Percentiles rank a stretch among this genome's conserved stretches.
These are phyloP conservation scores for Colletotrichum tamarilloi DNA, from an alignment of 2,329 filamentous ascomycete species.

Conservation along the genomic window DNA sequence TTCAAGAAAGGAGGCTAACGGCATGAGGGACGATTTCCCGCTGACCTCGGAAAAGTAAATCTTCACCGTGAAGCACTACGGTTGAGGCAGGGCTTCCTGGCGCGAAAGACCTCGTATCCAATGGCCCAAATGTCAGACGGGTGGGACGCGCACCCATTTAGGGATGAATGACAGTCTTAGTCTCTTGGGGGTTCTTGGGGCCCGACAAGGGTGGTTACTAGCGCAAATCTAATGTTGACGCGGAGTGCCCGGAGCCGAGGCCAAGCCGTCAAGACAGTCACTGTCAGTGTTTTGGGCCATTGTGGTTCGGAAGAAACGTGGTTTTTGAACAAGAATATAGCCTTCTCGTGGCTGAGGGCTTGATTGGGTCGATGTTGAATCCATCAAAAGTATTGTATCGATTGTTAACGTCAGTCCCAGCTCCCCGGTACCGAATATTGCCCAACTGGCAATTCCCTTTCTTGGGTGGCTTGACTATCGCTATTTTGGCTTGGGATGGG, in stretches of 20 bases:
- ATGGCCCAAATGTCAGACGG: too few relatives aligned
- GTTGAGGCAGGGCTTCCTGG: background rate
- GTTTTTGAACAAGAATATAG: too few relatives aligned
- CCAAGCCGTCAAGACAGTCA: background rate
- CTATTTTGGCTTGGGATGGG: background rate
- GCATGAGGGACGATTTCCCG: background rate
- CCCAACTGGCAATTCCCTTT: too few relatives aligned
- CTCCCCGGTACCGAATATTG: too few relatives aligned
- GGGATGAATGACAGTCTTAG: background rate
- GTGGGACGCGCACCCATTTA: conserved; percentile 11
- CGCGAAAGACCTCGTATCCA: conserved; percentile 26
- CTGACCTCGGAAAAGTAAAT: background rate
- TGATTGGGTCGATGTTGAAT: too few relatives aligned
- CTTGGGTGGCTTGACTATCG: too few relatives aligned
- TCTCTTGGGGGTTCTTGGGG: conserved; percentile 26
- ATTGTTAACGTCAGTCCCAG: too few relatives aligned
- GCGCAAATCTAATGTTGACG: background rate
- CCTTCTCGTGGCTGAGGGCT: too few relatives aligned
- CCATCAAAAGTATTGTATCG: too few relatives aligned
- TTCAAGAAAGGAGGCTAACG: too few relatives aligned
- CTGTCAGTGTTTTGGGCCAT: too few relatives aligned
- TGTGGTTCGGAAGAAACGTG: too few relatives aligned
- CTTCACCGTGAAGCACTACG: background rate
- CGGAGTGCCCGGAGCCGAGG: background rate
- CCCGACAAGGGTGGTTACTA: background rate